phyloP scores from a whole-genome alignment of 768 basidiomycete species.

The Fomitopsis serialis region DNA sequence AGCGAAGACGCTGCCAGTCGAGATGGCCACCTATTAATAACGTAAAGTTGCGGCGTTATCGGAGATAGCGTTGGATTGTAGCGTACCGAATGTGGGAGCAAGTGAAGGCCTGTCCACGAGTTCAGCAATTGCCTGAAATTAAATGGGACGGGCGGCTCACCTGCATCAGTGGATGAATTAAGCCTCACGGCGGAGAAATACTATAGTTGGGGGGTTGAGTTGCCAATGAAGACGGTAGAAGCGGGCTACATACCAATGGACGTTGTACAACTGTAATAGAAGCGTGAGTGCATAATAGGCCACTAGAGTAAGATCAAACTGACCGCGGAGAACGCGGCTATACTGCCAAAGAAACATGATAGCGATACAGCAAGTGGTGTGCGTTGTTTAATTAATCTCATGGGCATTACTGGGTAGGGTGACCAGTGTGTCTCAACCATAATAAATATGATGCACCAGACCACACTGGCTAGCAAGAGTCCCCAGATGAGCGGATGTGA shows the following conservation, averaged over 20 bases:
- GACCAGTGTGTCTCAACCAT: constrained; percentile 76
- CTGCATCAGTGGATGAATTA: constrained; percentile 62
- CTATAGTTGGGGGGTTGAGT: constrained; percentile 25
- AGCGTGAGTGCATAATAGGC: constrained; percentile 5
- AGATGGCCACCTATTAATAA: constrained; percentile 59
- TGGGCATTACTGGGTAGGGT: constrained; percentile 86
- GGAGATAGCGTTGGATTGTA: constrained; percentile 4
- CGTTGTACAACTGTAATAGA: constrained; percentile 64
- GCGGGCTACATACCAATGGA: constrained; percentile 53
- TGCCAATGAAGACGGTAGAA: neutral
- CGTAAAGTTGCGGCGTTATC: neutral
- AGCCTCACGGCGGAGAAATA: constrained; percentile 83
- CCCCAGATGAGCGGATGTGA: constrained; percentile 66
- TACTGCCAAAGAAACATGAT: constrained; percentile 71
- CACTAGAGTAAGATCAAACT: constrained; percentile 16
- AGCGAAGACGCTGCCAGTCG: constrained; percentile 79
- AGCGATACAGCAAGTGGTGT: constrained; percentile 80
- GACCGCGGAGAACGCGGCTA: constrained; percentile 78
- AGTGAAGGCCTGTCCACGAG: constrained; percentile 58
- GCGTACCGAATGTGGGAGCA: constrained; percentile 85
- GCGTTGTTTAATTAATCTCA: constrained; percentile 68
- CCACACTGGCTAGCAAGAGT: constrained; percentile 50
- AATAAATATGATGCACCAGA: constrained; percentile 59
- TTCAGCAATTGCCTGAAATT: too few relatives aligned
- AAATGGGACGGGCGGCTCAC: constrained; percentile 35